Conservation (phyloP, 228 moss, liverwort and hornwort genomes). For the Sphagnum magellanicum region DNA sequence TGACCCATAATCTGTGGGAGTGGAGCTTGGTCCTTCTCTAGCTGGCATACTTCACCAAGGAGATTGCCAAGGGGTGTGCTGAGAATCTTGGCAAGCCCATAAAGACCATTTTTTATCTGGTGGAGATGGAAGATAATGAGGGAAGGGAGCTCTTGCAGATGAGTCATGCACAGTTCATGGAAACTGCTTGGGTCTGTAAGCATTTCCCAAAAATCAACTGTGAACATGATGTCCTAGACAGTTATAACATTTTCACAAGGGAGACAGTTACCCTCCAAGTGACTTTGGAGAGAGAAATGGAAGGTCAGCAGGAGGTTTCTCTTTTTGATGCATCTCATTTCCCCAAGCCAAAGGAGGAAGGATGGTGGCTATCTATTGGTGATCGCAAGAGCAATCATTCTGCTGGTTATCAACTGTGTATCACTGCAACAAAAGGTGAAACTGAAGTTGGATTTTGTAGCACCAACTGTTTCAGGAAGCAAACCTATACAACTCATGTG, state of each 20-base stretch:
- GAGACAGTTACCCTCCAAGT: conserved; percentile 78
- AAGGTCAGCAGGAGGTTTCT: conserved; percentile 69
- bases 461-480: conserved; percentile 68
- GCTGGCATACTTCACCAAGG: conserved; percentile 80
- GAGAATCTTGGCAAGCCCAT: conserved; percentile 69
- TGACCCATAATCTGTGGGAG: conserved; percentile 89
- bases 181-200: conserved; percentile 86
- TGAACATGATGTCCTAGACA: conserved; percentile 66
- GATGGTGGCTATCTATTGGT: conserved; percentile 94
- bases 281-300: conserved; percentile 84
- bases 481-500: conserved; percentile 84
- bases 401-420: conserved; percentile 85
- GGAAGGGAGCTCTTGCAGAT: conserved; percentile 77
- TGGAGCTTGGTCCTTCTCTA: conserved; percentile 78
- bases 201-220: conserved; percentile 86
- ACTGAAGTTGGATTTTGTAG: conserved; percentile 79
- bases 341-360: conserved; percentile 89
- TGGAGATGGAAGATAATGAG: conserved; percentile 88
- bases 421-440: conserved; percentile 69
- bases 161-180: conserved; percentile 63
- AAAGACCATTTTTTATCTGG: conserved; percentile 84
- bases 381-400: conserved; percentile 73
- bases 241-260: conserved; percentile 72
- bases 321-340: conserved; percentile 83
- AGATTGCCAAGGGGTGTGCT: conserved; percentile 73